Conservation (phyloP, 108 stramenopile species). For the Cyclostephanos invisitatus region DNA sequence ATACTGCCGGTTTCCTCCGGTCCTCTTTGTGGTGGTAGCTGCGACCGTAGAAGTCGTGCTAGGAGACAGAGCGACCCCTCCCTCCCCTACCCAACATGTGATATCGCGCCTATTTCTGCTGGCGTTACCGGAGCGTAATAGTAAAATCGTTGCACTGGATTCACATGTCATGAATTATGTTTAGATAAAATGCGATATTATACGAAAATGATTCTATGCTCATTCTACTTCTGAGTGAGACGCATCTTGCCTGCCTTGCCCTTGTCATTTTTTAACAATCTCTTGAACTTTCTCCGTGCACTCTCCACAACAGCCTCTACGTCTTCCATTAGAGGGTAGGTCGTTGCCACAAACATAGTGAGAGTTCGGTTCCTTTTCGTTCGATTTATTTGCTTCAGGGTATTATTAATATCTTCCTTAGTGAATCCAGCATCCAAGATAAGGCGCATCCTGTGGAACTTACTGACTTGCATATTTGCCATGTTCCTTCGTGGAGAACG, state of each 20-base stretch:
- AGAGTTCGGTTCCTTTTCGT: conserved; percentile 40
- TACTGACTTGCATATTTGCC: conserved; percentile 51
- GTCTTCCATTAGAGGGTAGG: conserved; percentile 1
- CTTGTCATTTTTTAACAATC: conserved; percentile 13
- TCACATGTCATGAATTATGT: too few relatives aligned
- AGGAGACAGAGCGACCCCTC: too few relatives aligned
- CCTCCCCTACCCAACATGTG: too few relatives aligned
- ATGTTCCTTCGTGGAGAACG: conserved; percentile 40
- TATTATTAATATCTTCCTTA: conserved; percentile 45
- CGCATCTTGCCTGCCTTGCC: background rate
- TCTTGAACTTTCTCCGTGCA: conserved; percentile 54
- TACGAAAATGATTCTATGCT: background rate
- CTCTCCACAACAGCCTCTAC: conserved; percentile 55
- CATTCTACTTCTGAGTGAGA: background rate
- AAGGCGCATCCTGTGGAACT: conserved; percentile 53
- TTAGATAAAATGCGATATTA: too few relatives aligned
- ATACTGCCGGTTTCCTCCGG: too few relatives aligned
- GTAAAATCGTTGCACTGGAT: too few relatives aligned
- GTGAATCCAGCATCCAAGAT: conserved; percentile 41
- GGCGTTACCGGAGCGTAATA: too few relatives aligned
- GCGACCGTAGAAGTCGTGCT: too few relatives aligned
- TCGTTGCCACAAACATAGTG: conserved; percentile 35
- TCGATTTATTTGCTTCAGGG: conserved; percentile 37
- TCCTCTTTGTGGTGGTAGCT: too few relatives aligned
- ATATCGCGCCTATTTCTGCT: too few relatives aligned